Conservation (phyloP, 371 early-diverging fungal species). For the Dentiscutata heterogama region DNA sequence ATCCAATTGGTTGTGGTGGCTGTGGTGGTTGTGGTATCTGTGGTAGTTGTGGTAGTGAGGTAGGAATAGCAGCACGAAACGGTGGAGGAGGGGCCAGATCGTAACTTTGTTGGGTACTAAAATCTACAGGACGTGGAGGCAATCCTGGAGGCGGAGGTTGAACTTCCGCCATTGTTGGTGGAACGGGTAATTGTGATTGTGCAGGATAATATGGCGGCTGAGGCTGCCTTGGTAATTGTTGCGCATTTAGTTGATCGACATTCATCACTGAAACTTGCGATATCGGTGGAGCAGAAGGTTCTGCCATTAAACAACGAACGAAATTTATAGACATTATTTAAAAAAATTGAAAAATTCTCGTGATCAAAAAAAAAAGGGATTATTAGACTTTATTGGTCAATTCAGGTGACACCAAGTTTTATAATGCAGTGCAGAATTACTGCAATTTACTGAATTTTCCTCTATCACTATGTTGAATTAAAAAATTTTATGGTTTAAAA, state of each 20-base stretch:
- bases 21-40: too few relatives aligned
- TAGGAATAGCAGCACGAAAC: neutral
- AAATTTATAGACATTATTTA: too few relatives aligned
- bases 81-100: conserved; percentile 16
- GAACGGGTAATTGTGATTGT: neutral
- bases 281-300: neutral
- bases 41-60: too few relatives aligned
- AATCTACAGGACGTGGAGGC: neutral
- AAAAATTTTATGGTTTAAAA: conserved; percentile 15
- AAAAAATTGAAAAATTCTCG: too few relatives aligned
- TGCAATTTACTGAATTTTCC: neutral
- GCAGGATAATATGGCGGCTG: neutral
- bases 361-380: too few relatives aligned
- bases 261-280: neutral
- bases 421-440: neutral
- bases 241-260: neutral
- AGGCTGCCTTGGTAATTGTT: neutral
- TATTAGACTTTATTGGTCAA: too few relatives aligned
- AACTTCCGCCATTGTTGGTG: conserved; percentile 6
- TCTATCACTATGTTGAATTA: neutral
- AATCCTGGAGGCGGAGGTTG: conserved; percentile 39
- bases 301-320: neutral
- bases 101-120: conserved; percentile 18
- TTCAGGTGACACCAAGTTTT: neutral
- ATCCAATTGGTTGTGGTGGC: too few relatives aligned